phyloP scores from a whole-genome alignment of 495 filamentous ascomycete species.

The Daldinia caldariorum region DNA sequence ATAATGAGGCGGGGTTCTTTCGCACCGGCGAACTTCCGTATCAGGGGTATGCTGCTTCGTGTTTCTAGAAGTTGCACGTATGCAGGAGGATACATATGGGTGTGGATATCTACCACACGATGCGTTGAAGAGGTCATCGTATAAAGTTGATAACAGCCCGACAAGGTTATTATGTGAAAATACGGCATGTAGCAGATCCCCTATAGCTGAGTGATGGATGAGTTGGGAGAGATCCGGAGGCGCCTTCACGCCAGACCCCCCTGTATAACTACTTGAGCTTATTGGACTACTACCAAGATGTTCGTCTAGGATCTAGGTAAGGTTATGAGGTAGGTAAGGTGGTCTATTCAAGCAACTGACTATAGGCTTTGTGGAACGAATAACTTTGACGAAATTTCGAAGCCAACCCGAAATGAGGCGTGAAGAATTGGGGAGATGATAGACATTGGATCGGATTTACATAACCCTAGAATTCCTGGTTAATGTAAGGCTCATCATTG shows the following conservation, averaged over 20 bases:
- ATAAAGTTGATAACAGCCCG: neutral
- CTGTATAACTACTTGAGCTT: no score
- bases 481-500: neutral
- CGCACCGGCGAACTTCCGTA: slow-evolving; percentile 72
- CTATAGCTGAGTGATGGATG: neutral
- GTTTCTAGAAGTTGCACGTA: slow-evolving; percentile 84
- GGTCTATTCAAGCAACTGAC: no score
- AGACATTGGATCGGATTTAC: no score
- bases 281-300: no score
- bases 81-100: slow-evolving; percentile 88
- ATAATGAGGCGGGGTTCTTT: slow-evolving; percentile 79
- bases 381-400: neutral
- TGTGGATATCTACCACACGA: slow-evolving; percentile 86
- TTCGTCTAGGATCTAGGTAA: no score
- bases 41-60: slow-evolving; percentile 79
- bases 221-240: no score
- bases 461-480: slow-evolving; percentile 6
- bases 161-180: neutral
- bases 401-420: neutral
- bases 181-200: neutral
- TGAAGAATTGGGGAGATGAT: no score
- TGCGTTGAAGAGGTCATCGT: slow-evolving; percentile 34
- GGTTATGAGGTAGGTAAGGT: no score
- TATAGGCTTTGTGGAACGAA: neutral
- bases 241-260: no score